Conservation (phyloP, 352 stramenopile genomes). For the Aphanomyces invadans region DNA sequence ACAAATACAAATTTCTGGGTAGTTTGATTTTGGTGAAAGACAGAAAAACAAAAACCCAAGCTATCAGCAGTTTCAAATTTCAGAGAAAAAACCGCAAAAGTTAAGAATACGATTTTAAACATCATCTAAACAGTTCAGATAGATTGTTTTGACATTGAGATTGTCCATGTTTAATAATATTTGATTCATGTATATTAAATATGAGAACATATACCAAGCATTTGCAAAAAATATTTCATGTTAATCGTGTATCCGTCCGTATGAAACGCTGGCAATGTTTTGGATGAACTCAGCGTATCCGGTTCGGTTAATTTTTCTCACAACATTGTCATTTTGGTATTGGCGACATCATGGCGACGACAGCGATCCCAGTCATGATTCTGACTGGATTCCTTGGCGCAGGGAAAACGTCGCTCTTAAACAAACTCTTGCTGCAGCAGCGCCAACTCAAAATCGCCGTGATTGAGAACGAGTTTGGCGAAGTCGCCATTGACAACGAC, state of each 20-base stretch:
- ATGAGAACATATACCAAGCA: too few species aligned
- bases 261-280: too few species aligned
- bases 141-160: too few species aligned
- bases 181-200: too few species aligned
- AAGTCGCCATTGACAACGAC: slow-evolving; percentile 88
- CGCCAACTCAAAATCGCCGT: slow-evolving; percentile 91
- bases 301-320: not conserved
- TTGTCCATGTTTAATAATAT: too few species aligned
- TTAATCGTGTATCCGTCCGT: too few species aligned
- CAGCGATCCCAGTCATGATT: slow-evolving; percentile 72
- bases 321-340: not conserved
- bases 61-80: slow-evolving; percentile 16
- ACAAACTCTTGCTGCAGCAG: slow-evolving; percentile 85
- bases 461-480: slow-evolving; percentile 96
- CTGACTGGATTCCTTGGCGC: slow-evolving; percentile 90
- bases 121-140: not conserved
- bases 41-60: slow-evolving; percentile 13
- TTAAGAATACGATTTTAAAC: slow-evolving; percentile 17
- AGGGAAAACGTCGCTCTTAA: slow-evolving; percentile 94
- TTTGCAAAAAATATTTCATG: too few species aligned
- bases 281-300: too few species aligned
- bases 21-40: slow-evolving; percentile 7
- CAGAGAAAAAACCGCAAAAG: slow-evolving; percentile 1
- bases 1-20: slow-evolving; percentile 8
- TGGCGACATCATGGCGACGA: not conserved